Percentiles rank a stretch among this genome's conserved stretches.
Conservation (phyloP, 139 green algal genomes). For the Diplosphaera chodatii region DNA sequence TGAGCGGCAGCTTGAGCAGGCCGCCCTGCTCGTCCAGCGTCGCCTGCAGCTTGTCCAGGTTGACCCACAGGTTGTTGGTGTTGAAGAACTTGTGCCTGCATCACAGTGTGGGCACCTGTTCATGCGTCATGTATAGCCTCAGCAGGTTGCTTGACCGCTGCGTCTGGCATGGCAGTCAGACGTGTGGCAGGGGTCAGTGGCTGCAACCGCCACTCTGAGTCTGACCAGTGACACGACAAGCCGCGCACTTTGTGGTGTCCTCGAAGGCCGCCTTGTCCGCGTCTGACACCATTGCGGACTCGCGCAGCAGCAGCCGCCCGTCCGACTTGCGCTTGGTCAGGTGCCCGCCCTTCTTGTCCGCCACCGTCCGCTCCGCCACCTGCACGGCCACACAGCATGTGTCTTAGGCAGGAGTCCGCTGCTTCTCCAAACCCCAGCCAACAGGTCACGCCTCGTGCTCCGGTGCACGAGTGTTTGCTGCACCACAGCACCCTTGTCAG, state of each 20-base stretch:
- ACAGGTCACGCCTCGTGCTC: too few relatives aligned
- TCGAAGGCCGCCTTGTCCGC: conserved; percentile 82
- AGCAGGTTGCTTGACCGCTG: too few relatives aligned
- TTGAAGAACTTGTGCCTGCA: conserved; percentile 86
- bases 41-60: conserved; percentile 58
- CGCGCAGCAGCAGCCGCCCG: conserved; percentile 72
- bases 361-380: conserved; percentile 75
- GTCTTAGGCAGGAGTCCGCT: too few relatives aligned
- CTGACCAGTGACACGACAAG: not conserved
- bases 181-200: too few relatives aligned
- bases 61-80: conserved; percentile 94
- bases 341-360: conserved; percentile 93
- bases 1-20: conserved; percentile 73
- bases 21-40: conserved; percentile 38
- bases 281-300: conserved; percentile 80
- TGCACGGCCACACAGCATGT: conserved; percentile 8
- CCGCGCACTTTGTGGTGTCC: conserved; percentile 61
- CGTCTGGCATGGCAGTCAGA: too few relatives aligned
- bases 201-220: too few relatives aligned
- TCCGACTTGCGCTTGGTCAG: conserved; percentile 61
- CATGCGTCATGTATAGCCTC: too few relatives aligned
- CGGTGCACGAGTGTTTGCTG: too few relatives aligned
- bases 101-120: not conserved
- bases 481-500: too few relatives aligned
- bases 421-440: too few relatives aligned